These are phyloP conservation scores for Talaromyces islandicus DNA, from an alignment of 2,329 filamentous ascomycete genomes.

Conservation along the genomic window DNA sequence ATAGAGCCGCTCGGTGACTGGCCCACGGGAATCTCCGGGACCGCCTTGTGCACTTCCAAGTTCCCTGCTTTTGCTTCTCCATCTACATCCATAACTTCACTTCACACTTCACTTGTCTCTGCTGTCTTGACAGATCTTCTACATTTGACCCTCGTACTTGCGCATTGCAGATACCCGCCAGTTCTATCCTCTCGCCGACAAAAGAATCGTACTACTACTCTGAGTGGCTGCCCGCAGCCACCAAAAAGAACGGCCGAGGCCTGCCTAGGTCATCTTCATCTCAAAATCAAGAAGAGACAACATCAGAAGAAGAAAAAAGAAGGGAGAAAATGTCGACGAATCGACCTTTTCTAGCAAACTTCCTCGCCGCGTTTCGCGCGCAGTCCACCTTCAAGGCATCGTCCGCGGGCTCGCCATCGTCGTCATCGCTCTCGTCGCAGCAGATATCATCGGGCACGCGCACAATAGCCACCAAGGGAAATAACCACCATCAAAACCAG, in stretches of 20 bases:
- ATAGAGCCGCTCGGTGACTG: background rate
- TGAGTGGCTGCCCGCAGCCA: background rate
- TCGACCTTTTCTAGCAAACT: conserved; percentile 60
- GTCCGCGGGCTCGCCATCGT: conserved; percentile 27
- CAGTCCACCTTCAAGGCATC: conserved; percentile 56
- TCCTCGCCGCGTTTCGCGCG: conserved; percentile 61
- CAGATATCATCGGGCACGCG: conserved; percentile 36
- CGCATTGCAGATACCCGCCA: background rate
- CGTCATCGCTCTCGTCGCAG: conserved; percentile 32
- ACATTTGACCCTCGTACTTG: background rate
- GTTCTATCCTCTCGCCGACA: background rate
- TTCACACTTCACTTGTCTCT: background rate
- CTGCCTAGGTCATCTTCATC: background rate
- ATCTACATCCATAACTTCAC: background rate
- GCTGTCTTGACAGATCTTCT: background rate
- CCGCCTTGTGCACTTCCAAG: background rate
- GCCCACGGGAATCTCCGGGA: background rate
- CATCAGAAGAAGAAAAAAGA: background rate
- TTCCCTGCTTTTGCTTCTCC: background rate
- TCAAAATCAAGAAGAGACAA: background rate
- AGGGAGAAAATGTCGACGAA: conserved; percentile 54
- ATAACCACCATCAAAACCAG: conserved; percentile 3
- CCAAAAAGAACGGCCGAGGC: background rate
- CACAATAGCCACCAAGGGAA: conserved; percentile 35
- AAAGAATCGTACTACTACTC: background rate